Conservation (phyloP, 805 yeast genomes). For the Candida boleticola region DNA sequence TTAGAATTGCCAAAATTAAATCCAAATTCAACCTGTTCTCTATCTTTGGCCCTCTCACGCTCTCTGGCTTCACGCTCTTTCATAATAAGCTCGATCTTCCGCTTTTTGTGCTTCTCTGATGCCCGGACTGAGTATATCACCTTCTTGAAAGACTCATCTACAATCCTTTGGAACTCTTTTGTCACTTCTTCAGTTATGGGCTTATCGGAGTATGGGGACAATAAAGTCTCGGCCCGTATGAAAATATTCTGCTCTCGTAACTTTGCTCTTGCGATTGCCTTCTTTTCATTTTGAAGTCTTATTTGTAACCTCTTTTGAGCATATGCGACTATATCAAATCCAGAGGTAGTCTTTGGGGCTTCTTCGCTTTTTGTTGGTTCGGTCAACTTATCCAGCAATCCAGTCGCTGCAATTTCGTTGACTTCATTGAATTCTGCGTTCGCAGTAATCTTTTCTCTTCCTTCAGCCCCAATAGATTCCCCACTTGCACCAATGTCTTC, state of each 20-base stretch:
- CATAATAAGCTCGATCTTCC: conserved; percentile 20
- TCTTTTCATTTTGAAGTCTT: conserved; percentile 25
- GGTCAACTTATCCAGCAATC: background rate
- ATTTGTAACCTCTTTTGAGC: conserved; percentile 48
- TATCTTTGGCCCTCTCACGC: conserved; percentile 18
- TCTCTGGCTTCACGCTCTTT: conserved; percentile 21
- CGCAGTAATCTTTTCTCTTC: background rate
- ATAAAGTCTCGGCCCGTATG: conserved; percentile 36
- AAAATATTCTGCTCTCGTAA: conserved; percentile 28
- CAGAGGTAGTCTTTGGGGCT: background rate
- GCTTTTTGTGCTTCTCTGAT: conserved; percentile 29
- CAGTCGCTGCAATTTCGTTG: background rate
- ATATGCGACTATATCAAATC: conserved; percentile 57
- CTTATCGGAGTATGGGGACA: conserved; percentile 34
- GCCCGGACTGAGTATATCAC: conserved; percentile 32
- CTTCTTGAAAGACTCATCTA: conserved; percentile 28
- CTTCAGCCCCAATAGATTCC: background rate
- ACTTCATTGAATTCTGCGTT: background rate
- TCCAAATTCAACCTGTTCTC: conserved; percentile 13
- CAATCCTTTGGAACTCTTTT: conserved; percentile 17
- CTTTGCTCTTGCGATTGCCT: conserved; percentile 15
- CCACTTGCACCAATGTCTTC: background rate
- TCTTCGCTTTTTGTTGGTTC: conserved; percentile 7
- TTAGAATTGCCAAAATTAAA: conserved; percentile 11
- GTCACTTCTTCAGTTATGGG: conserved; percentile 21